These are phyloP conservation scores for Malus domestica DNA, from an alignment of 306 rosid species.

Conservation along the genomic window ASM211411v1 NC_041803.1:11037001-11037500, in stretches of 20 bases:
- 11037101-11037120: not conserved
- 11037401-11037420: not conserved
- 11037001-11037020: not conserved
- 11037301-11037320: slow-evolving; percentile 43
- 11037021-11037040: not conserved
- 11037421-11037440: not conserved
- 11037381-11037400: not conserved
- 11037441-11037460: not conserved
- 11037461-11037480: not conserved
- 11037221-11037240: not conserved
- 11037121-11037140: not conserved
- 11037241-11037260: not conserved
- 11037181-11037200: not conserved
- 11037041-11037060: not conserved
- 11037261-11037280: not conserved
- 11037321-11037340: slow-evolving; percentile 77
- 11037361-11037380: slow-evolving; percentile 19
- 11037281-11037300: not conserved
- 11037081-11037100: not conserved
- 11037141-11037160: not conserved
- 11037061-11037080: not conserved
- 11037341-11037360: slow-evolving; percentile 50
- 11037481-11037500: not conserved
- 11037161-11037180: not conserved
- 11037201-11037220: not conserved